Conservation (phyloP, 441 rosid genomes). For the Sinapis alba region DNA sequence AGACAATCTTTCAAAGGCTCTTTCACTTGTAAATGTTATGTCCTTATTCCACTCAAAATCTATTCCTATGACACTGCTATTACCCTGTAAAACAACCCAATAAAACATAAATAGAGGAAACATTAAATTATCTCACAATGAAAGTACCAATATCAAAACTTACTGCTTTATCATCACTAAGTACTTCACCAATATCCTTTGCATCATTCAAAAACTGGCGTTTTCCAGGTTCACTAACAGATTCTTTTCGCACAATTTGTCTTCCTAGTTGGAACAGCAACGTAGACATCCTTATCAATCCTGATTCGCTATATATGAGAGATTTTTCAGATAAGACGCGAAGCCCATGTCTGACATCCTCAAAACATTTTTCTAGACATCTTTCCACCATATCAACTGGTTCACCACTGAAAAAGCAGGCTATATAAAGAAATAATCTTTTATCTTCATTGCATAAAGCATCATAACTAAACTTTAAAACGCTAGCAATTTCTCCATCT, state of each 20-base stretch:
- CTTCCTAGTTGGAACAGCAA: neutral
- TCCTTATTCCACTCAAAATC: neutral
- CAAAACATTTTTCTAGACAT: neutral
- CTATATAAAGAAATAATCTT: neutral
- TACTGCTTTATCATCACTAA: neutral
- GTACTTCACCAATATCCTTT: neutral
- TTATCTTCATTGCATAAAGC: neutral
- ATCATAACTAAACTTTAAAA: neutral
- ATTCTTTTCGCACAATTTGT: neutral
- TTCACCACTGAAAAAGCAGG: neutral
- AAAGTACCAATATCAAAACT: neutral
- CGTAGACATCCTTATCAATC: neutral
- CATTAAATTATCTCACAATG: neutral
- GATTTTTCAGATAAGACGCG: neutral
- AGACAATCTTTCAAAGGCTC: neutral
- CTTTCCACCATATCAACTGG: neutral
- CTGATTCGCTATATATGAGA: neutral
- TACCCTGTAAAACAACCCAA: neutral
- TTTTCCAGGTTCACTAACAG: neutral
- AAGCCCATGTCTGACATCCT: neutral
- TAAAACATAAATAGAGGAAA: neutral
- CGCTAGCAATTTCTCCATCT: neutral
- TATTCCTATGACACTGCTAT: neutral
- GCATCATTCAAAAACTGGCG: neutral
- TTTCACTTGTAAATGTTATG: neutral